These are phyloP conservation scores for Tremella mesenterica DNA, from an alignment of 768 basidiomycete genomes.

Conservation along the genomic window DNA sequence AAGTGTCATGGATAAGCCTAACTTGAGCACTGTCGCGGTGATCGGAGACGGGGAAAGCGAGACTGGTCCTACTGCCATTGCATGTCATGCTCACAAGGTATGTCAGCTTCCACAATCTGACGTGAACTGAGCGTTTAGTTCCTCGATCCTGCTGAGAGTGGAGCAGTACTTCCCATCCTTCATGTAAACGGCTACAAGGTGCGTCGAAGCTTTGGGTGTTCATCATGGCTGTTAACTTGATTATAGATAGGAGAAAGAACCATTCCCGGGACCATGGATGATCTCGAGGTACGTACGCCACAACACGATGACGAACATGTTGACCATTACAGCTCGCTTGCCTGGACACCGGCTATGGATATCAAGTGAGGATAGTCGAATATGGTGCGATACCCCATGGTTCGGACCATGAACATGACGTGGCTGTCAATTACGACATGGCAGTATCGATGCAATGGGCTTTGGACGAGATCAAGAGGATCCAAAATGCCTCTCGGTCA, in stretches of 20 bases:
- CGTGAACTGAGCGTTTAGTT: slow-evolving; percentile 46
- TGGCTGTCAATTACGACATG: slow-evolving; percentile 60
- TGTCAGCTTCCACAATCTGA: background rate
- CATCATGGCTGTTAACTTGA: too few species aligned
- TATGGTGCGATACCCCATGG: slow-evolving; percentile 46
- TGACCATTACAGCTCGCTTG: slow-evolving; percentile 45
- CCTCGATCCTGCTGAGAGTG: slow-evolving; percentile 79
- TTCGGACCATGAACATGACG: slow-evolving; percentile 48
- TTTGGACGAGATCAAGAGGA: slow-evolving; percentile 49
- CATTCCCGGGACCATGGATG: slow-evolving; percentile 81
- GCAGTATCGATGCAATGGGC: slow-evolving; percentile 79
- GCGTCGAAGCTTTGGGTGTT: too few species aligned
- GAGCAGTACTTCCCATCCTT: slow-evolving; percentile 82
- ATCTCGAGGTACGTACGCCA: slow-evolving; percentile 53
- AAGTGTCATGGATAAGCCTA: slow-evolving; percentile 78
- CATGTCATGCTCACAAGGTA: slow-evolving; percentile 69
- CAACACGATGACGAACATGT: background rate
- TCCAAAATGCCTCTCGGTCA: slow-evolving; percentile 67
- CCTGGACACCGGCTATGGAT: slow-evolving; percentile 56
- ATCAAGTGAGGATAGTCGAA: slow-evolving; percentile 74
- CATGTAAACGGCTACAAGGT: slow-evolving; percentile 55
- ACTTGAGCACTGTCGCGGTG: slow-evolving; percentile 69
- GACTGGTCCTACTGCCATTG: slow-evolving; percentile 45
- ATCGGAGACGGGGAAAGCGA: slow-evolving; percentile 73
- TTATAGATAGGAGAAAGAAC: slow-evolving; percentile 74